Base-by-base conservation (phyloP, 1,284 basidiomycete genomes). In the Ceratobasidium theobromae region DNA sequence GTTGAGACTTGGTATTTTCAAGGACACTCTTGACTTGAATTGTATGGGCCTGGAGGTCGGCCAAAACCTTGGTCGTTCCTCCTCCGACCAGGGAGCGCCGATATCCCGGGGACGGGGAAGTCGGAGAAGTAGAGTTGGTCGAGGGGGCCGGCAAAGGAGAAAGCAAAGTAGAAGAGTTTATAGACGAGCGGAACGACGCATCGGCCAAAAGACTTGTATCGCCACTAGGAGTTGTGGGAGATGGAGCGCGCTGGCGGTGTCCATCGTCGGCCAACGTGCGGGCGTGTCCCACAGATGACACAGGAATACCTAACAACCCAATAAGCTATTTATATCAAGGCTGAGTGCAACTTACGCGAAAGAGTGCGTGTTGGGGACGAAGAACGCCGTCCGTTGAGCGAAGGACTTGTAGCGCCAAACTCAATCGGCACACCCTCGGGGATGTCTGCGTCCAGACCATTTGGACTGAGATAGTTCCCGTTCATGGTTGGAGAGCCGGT, bases 221-320 rank as follows among this genome's bases (percentile, higher is more conserved):
- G 72, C 69, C 52, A 72, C 74, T 40, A 71, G 72, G 46, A 73
- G 73, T 51, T 74, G 73, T 38, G 72, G 72, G 64, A 70, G 79
- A 71, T 70, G 77, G 66, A 70, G 73, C 68, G 30, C 71, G 53
- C 18, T 53, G 58, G 9, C 55, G 53, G 21, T 54, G 53, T 28
- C 85, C 85, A 68, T 90, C 89, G 64, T 91, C 89, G 21, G 89
- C 86, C 70, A 92, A 77, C 23, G 86, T 86, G 41, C 88, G 86
- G 41, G 89, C 89, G 78, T 91, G 89, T 89, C 89, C 89, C 74
- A 91, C 89, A 69, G 90, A 84, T 69, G 88, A 81, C 33, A 92
- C 83, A 49, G 89, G 89, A 74, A 92, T 92, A 64, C 89, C 89
- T 91, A 72, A 66, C 66, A 72, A 33, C 66, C 67, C 35, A 66